A percentile compares a stretch with the other conserved stretches of the same genome.
phyloP scores from a whole-genome alignment of 768 basidiomycete species.

The Coprinopsis sp. region DNA sequence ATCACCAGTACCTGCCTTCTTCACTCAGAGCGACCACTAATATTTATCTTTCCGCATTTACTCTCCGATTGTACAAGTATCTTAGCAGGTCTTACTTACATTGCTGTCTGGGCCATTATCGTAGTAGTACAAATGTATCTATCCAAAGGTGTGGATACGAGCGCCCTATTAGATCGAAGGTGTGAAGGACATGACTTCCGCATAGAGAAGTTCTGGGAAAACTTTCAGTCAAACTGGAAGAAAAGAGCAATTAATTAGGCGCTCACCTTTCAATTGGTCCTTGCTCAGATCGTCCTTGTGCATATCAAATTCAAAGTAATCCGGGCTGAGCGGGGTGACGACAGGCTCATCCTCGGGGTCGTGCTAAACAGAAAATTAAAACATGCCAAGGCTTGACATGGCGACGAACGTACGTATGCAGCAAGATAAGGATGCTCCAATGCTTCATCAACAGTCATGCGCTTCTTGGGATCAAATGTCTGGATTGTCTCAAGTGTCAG shows the following conservation, averaged over 20 bases:
- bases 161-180: constrained; percentile 46
- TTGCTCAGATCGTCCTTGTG: constrained; percentile 74
- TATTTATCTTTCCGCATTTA: constrained; percentile 5
- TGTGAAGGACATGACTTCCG: constrained; percentile 76
- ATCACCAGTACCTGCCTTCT: background rate
- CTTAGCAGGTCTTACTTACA: background rate
- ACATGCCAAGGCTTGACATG: constrained; percentile 4
- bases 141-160: background rate
- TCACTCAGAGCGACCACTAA: background rate
- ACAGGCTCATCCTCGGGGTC: constrained; percentile 88
- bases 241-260: constrained; percentile 8
- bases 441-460: constrained; percentile 78
- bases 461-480: constrained; percentile 88
- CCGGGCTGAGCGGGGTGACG: constrained; percentile 72
- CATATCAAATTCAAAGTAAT: constrained; percentile 89
- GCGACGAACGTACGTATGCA: constrained; percentile 50
- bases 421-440: constrained; percentile 78
- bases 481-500: constrained; percentile 16
- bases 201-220: constrained; percentile 61
- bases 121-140: background rate
- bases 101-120: background rate
- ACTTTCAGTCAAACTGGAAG: constrained; percentile 9
- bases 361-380: constrained; percentile 40
- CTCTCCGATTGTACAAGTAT: constrained; percentile 8
- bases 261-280: constrained; percentile 62